A percentile compares a stretch with the other conserved stretches of the same genome.
phyloP scores from a whole-genome alignment of 192 early-diverging fungal species.

The Backusella psychrophila region DNA sequence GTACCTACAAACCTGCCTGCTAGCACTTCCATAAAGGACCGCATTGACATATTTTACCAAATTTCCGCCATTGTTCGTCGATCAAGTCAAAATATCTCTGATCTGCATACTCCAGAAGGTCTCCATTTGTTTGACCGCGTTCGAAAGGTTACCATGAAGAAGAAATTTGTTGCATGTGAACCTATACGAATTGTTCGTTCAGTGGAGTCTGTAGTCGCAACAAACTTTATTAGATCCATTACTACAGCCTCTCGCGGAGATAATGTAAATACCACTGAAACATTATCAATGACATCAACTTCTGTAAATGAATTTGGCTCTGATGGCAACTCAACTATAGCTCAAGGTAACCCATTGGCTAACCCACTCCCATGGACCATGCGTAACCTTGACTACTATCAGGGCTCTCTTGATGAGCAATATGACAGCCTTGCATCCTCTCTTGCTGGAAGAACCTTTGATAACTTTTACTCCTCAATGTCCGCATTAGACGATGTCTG shows the following conservation, averaged over 20 bases:
- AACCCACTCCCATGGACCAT: constrained; percentile 5
- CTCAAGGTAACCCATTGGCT: neutral
- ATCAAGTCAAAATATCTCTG: neutral
- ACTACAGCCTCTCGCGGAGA: neutral
- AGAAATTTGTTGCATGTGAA: neutral
- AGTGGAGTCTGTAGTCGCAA: neutral
- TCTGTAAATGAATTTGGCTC: neutral
- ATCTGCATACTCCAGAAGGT: neutral
- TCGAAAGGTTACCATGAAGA: constrained; percentile 2
- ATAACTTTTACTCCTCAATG: neutral
- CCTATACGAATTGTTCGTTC: constrained; percentile 18
- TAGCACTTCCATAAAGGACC: constrained; percentile 13
- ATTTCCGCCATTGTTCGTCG: constrained; percentile 13
- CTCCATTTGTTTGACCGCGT: neutral
- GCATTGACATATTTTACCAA: constrained; percentile 24
- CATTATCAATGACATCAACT: neutral
- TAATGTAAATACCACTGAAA: neutral
- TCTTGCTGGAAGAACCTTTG: constrained; percentile 6
- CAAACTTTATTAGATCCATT: neutral
- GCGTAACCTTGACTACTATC: neutral
- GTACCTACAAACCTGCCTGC: constrained; percentile 26
- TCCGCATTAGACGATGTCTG: neutral
- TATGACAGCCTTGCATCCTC: constrained; percentile 12
- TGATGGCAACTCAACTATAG: neutral
- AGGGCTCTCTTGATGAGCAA: constrained; percentile 20